These are phyloP conservation scores for Amphichorda felina DNA, from an alignment of 2,329 filamentous ascomycete species.

Conservation along the genomic window DNA sequence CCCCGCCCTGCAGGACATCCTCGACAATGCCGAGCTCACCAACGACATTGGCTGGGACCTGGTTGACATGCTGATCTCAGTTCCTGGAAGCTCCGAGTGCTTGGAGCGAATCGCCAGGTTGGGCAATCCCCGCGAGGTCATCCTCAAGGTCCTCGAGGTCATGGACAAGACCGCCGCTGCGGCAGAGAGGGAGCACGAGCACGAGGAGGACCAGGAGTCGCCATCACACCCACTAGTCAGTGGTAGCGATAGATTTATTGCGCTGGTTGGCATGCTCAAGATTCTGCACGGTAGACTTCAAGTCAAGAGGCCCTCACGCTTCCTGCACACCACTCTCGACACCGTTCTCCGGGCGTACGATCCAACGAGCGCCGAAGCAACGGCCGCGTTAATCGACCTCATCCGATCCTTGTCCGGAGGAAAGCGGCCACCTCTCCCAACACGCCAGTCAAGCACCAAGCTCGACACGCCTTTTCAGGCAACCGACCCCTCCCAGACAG, in stretches of 20 bases:
- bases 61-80: slow-evolving; percentile 59
- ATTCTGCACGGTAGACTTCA: slow-evolving; percentile 64
- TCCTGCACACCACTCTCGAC: slow-evolving; percentile 65
- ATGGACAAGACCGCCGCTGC: slow-evolving; percentile 41
- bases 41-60: slow-evolving; percentile 77
- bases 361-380: slow-evolving; percentile 52
- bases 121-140: slow-evolving; percentile 71
- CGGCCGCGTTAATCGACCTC: slow-evolving; percentile 58
- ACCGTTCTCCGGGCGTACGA: slow-evolving; percentile 57
- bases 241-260: slow-evolving; percentile 45
- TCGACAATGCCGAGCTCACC: slow-evolving; percentile 57
- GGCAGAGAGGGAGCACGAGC: slow-evolving; percentile 10
- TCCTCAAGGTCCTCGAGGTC: slow-evolving; percentile 67
- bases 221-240: slow-evolving; percentile 4
- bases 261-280: slow-evolving; percentile 58
- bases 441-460: slow-evolving; percentile 44
- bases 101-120: slow-evolving; percentile 63
- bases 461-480: slow-evolving; percentile 42
- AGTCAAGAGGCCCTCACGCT: slow-evolving; percentile 67
- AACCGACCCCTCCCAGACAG: slow-evolving; percentile 40
- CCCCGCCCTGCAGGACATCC: slow-evolving; percentile 54
- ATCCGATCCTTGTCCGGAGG: slow-evolving; percentile 57
- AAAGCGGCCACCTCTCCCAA: slow-evolving; percentile 51
- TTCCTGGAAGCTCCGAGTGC: slow-evolving; percentile 58
- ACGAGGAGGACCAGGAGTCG: slow-evolving; percentile 6